Evolutionary conservation across 2,329 filamentous ascomycete species (phyloP), one percentile per base, ranked within the genome.

Genomic region (Colletotrichum plurivorum): DNA sequence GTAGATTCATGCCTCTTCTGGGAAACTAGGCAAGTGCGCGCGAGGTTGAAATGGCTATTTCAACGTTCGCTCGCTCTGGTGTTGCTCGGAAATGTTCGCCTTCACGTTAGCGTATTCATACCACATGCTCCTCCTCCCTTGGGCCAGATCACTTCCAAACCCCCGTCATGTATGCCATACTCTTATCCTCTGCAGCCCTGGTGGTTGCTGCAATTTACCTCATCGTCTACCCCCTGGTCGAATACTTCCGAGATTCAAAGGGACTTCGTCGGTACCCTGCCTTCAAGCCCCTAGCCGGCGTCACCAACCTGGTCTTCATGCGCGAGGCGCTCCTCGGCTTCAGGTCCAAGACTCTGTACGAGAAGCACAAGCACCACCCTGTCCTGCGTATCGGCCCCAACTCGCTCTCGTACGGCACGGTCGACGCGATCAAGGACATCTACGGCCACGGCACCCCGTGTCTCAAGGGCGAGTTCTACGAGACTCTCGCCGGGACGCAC

Each of bases 391-490:
- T 78, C 3, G 83, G 82, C 1, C 83, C 83, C 4, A 84, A 84
- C 54, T 75, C 76, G 3, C 73, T 85, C 1, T 84, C 82, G 0
- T 84, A 80, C 68, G 76, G 77, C 4, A 76, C 79, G 56, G 71
- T 79, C 10, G 72, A 75, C 18, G 83, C 82, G 22, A 83, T 84
- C 72, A 84, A 84, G 71, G 82, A 84, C 25, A 85, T 85, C 53
- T 85, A 85, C 63, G 84, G 83, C 7, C 85, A 87, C 70, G 83
- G 82, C 48, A 83, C 86, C 2, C 80, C 80, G 39, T 87, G 84
- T 72, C 79, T 77, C 27, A 88, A 88, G 72, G 86, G 85, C 22
- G 76, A 76, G 2, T 82, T 81, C n/a, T 88, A 88, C 63, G 70
- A 78, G 9, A 74, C 82, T 25, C 78, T 81, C 0, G 77, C 84